These are phyloP conservation scores for Camelina laxa DNA, from an alignment of 345 rosid genomes.

Conservation along the genomic window DNA sequence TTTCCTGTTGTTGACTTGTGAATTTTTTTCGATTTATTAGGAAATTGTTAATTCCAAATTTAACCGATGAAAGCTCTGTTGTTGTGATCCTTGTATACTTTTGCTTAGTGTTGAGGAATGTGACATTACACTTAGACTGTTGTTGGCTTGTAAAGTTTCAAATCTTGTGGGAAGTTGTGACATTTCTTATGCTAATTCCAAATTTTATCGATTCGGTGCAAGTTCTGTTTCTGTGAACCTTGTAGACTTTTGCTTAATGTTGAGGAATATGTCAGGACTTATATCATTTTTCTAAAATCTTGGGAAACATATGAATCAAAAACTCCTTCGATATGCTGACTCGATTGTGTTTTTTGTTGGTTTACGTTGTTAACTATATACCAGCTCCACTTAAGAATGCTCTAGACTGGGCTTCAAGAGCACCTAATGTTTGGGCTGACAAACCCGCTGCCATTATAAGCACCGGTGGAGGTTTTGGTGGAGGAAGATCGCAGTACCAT, in stretches of 20 bases:
- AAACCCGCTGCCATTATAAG: conserved; percentile 87
- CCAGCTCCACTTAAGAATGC: conserved; percentile 88
- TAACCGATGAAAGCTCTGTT: background rate
- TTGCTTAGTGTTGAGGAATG: background rate
- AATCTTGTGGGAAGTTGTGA: background rate
- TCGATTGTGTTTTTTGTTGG: background rate
- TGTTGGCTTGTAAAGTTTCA: background rate
- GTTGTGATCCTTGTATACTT: background rate
- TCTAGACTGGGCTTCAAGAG: conserved; percentile 80
- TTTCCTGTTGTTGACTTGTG: too few species aligned
- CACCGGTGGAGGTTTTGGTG: conserved; percentile 66
- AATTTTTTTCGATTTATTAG: too few species aligned
- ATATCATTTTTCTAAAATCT: background rate
- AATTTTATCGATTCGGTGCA: background rate
- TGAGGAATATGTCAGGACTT: conserved; percentile 1
- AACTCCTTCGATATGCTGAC: background rate
- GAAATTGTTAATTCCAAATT: background rate
- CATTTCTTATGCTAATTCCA: background rate
- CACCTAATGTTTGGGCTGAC: conserved; percentile 79
- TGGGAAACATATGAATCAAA: background rate
- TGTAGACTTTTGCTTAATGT: conserved; percentile 1
- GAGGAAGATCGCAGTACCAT: conserved; percentile 72
- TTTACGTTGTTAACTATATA: background rate
- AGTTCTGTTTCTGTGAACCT: background rate
- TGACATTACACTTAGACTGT: background rate